Evolutionary conservation across 768 basidiomycete genomes (phyloP), one percentile per base, ranked within the genome.

Genomic region (Suillus variegatus): DNA sequence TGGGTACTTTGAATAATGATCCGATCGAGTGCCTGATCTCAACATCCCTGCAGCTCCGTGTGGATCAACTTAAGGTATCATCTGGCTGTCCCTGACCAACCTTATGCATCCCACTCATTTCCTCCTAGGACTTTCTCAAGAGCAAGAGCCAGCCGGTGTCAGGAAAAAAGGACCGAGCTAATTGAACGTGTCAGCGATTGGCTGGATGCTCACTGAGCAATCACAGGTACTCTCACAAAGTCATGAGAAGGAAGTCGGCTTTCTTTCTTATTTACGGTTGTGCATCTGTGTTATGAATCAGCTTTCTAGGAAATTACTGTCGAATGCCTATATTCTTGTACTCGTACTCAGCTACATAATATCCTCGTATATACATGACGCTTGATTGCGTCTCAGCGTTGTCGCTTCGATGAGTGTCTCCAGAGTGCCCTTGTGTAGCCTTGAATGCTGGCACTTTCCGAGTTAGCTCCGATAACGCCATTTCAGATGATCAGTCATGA

Each of bases 1-100:
- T 93, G 73, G 71, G 81, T 51, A n/a, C 47, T 32, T 55, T 20
- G 18, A 32, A 35, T 49, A 14, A 22, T 58, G 18, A 22, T 36
- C 25, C 38, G 38, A 57, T 38, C 20, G 38, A 13, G 20, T 41
- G 16, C 28, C 22, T 32, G 20, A 44, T 55, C 14, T 10, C n/a
- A 40, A 41, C 18, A 65, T 67, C 40, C 28, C 65, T 68, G 63
- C 72, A 94, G 92, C 81, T 93, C 67, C 87, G 86, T 20, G 88
- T 92, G 67, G 90, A 91, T 75, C 89, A 92, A 71, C 81, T 94
- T 57, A 93, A 91, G 85, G 91, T 90, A 67, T 64, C 81, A 66
- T n/a, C 8, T 57, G 44, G 47, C 0, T 64, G 51, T 68, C 6
- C 41, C 41, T 43, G 47, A 57, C 52, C 51, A 49, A 64, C 54